These are phyloP conservation scores for Trametes coccinea DNA, from an alignment of 768 basidiomycete species.

Conservation along the genomic window DNA sequence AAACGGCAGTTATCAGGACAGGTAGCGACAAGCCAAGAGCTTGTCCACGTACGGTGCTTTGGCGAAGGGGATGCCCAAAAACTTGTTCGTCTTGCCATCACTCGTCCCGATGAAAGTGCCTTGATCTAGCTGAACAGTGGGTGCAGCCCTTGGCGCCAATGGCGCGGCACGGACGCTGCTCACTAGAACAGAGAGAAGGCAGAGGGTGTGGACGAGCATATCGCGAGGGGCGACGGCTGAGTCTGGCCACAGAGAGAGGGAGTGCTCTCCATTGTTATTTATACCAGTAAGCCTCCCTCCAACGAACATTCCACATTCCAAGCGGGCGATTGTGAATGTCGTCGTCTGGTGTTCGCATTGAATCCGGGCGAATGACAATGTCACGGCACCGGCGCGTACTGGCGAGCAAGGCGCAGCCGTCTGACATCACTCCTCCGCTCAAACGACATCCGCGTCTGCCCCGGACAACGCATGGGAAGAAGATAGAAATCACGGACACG, in stretches of 20 bases:
- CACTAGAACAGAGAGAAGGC: conserved; percentile 4
- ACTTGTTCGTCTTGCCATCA: conserved; percentile 14
- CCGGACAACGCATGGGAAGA: conserved; percentile 7
- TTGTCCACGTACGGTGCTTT: conserved; percentile 18
- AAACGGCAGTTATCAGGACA: not conserved
- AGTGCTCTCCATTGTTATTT: too few relatives aligned
- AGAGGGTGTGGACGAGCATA: conserved; percentile 13
- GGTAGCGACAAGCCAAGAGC: not conserved
- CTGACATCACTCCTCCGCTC: conserved; percentile 4
- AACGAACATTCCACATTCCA: not conserved
- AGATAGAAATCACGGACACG: conserved; percentile 5
- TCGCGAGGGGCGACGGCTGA: not conserved
- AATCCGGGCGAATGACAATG: not conserved
- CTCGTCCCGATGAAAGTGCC: conserved; percentile 20
- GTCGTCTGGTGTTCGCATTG: not conserved
- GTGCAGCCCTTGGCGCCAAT: conserved; percentile 5
- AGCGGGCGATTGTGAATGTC: too few relatives aligned
- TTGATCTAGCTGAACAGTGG: conserved; percentile 17
- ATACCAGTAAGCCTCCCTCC: not conserved
- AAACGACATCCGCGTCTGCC: not conserved
- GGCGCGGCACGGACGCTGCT: conserved; percentile 10
- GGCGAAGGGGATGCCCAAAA: conserved; percentile 22
- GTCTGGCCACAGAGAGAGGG: too few relatives aligned
- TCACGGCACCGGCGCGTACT: not conserved
- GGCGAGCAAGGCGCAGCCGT: not conserved